A percentile compares a stretch with the other conserved stretches of the same genome.
Evolutionary conservation across 164 flowering plant species (phyloP).

Genomic region (Protea cynaroides): DNA sequence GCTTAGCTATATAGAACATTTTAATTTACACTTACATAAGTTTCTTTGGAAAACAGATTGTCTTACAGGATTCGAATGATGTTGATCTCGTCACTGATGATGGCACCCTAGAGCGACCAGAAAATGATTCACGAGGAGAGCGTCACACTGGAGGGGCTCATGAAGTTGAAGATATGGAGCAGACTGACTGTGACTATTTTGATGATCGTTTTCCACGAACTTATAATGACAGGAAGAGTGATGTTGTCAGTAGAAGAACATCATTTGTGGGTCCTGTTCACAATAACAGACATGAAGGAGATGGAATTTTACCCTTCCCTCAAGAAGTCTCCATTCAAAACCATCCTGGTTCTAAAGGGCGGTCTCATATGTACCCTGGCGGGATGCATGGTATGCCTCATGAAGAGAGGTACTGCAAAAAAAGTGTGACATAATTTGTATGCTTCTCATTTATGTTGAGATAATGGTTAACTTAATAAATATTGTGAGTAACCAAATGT

Average conservation of each 20-base stretch:
- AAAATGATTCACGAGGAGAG: slow-evolving; percentile 29
- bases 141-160: slow-evolving; percentile 25
- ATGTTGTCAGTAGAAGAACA: slow-evolving; percentile 30
- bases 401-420: slow-evolving; percentile 47
- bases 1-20: not conserved
- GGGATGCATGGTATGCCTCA: slow-evolving; percentile 19
- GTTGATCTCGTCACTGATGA: slow-evolving; percentile 49
- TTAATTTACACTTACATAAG: slow-evolving; percentile 9
- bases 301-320: slow-evolving; percentile 33
- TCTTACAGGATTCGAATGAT: slow-evolving; percentile 58
- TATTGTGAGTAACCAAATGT: not conserved
- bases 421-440: not conserved
- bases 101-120: slow-evolving; percentile 38
- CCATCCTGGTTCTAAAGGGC: slow-evolving; percentile 34
- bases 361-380: slow-evolving; percentile 25
- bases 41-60: slow-evolving; percentile 47
- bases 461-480: not conserved
- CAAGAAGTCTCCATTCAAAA: slow-evolving; percentile 26
- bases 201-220: slow-evolving; percentile 35
- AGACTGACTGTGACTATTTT: slow-evolving; percentile 25
- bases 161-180: slow-evolving; percentile 30
- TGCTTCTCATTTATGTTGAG: not conserved
- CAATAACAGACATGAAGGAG: slow-evolving; percentile 30
- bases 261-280: slow-evolving; percentile 23
- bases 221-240: slow-evolving; percentile 35